phyloP scores from a whole-genome alignment of 495 filamentous ascomycete species.

The Ascodesmis nigricans region DNA sequence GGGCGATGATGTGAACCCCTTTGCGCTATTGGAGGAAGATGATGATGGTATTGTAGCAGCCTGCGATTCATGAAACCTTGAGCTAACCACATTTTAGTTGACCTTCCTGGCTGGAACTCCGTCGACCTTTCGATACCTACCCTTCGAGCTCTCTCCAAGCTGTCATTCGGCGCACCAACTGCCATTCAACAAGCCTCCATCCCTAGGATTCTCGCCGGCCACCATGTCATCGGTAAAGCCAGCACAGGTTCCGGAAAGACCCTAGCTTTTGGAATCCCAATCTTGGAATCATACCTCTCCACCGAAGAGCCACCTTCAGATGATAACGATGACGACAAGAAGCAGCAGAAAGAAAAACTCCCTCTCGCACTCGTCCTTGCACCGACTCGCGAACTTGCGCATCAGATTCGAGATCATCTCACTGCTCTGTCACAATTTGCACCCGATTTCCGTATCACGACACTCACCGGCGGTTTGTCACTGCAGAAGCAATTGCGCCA shows the following conservation, averaged over 20 bases:
- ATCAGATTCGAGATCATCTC: conserved; percentile 70
- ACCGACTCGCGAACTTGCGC: conserved; percentile 78
- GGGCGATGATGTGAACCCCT: too few relatives aligned
- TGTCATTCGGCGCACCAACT: conserved; percentile 62
- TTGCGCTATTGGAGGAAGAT: conserved; percentile 23
- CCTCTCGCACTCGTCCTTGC: conserved; percentile 79
- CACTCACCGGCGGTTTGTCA: conserved; percentile 74
- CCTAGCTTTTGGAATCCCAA: conserved; percentile 59
- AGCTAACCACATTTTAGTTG: conserved; percentile 19
- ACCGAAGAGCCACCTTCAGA: conserved; percentile 21
- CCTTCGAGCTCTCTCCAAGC: conserved; percentile 47
- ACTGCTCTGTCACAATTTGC: conserved; percentile 43
- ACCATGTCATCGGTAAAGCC: conserved; percentile 63
- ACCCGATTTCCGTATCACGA: conserved; percentile 43
- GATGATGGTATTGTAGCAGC: conserved; percentile 18
- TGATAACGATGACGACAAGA: conserved; percentile 22
- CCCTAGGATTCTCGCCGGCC: conserved; percentile 48
- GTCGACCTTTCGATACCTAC: conserved; percentile 47
- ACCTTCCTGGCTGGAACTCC: conserved; percentile 53
- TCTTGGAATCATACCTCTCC: conserved; percentile 40
- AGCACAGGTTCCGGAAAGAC: conserved; percentile 72
- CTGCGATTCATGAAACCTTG: too few relatives aligned
- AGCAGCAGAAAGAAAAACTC: conserved; percentile 24
- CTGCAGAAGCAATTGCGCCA: conserved; percentile 79
- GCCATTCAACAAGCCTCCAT: conserved; percentile 56